These are phyloP conservation scores for Entamoeba invadens DNA, from an alignment of 208 protist genomes.

Conservation along the genomic window DNA sequence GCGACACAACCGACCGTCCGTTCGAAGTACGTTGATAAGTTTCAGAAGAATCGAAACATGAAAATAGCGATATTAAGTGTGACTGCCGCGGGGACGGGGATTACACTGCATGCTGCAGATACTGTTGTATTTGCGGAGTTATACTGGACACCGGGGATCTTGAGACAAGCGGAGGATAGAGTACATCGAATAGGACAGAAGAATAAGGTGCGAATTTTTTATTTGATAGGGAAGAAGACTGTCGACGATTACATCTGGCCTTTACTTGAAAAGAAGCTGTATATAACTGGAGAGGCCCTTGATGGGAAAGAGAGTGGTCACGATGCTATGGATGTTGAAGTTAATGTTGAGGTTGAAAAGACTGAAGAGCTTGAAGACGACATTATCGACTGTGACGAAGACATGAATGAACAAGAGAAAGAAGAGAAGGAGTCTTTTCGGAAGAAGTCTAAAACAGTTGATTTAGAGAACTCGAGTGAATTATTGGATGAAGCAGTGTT, in stretches of 20 bases:
- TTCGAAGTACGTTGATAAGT: neutral
- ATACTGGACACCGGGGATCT: constrained; percentile 78
- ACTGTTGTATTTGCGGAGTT: constrained; percentile 83
- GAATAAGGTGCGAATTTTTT: constrained; percentile 6
- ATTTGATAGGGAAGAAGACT: constrained; percentile 16
- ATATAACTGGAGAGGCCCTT: constrained; percentile 2
- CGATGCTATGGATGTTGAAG: neutral
- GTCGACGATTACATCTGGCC: constrained; percentile 22
- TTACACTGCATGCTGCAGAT: constrained; percentile 70
- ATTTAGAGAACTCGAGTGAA: neutral
- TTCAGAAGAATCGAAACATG: constrained; percentile 14
- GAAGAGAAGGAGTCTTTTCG: neutral
- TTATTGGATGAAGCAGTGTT: neutral
- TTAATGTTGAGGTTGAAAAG: neutral
- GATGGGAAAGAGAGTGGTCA: constrained; percentile 3
- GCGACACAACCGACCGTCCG: neutral
- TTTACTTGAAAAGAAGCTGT: neutral
- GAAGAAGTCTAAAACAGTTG: neutral
- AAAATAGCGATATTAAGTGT: constrained; percentile 46
- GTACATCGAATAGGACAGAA: constrained; percentile 28
- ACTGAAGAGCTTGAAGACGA: neutral
- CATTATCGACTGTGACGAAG: neutral
- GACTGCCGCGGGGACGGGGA: constrained; percentile 70
- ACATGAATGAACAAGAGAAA: neutral
- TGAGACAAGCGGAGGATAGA: constrained; percentile 63